Evolutionary conservation across 2,329 filamentous ascomycete genomes (phyloP), one percentile per base, ranked within the genome.

Genomic region (Geosmithia putterillii): DNA sequence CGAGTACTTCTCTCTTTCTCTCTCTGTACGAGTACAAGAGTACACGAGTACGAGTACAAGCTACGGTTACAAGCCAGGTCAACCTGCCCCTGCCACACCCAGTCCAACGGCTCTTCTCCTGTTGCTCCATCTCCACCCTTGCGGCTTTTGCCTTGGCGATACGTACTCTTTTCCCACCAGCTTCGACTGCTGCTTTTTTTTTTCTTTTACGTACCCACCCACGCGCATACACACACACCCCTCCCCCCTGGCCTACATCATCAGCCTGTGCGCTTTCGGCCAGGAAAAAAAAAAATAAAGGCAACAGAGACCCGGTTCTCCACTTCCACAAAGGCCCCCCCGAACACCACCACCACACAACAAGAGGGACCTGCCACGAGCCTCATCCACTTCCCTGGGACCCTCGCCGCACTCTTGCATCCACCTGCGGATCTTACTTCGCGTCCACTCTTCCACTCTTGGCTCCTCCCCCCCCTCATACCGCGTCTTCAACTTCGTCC

Each of bases 221-320:
- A 18, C 19, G 18, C 19, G 18, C 38, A 12, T n/a, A 6, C 9
- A 40, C n/a, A 20, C 14, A 19, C 19, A 17, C 10, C 23, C 39
- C 19, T 20, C 39, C 39, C 20, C 14, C 25, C 28, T 21, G 28
- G 5, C 41, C 22, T n/a, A 35, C 28, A 28, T 18, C 32, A 21
- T 42, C 18, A 15, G 22, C 19, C 19, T 23, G 17, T 38, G 28
- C 42, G 37, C 36, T 40, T 42, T 42, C 40, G 37, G 35, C 22
- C 41, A 46, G 46, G 60, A 60, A 57, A 60, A 61, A 57, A 61
- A 63, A 63, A 63, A 64, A 64, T 12, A 32, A 32, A 32, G 10
- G 59, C 55, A 59, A 57, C 57, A 52, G n/a, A 62, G 63, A 61
- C 57, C 62, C 62, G 58, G 55, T 64, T 66, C 64, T 63, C 65